These are phyloP conservation scores for Elongisporangium anandrum DNA, from an alignment of 352 stramenopile species.

Conservation along the genomic window DNA sequence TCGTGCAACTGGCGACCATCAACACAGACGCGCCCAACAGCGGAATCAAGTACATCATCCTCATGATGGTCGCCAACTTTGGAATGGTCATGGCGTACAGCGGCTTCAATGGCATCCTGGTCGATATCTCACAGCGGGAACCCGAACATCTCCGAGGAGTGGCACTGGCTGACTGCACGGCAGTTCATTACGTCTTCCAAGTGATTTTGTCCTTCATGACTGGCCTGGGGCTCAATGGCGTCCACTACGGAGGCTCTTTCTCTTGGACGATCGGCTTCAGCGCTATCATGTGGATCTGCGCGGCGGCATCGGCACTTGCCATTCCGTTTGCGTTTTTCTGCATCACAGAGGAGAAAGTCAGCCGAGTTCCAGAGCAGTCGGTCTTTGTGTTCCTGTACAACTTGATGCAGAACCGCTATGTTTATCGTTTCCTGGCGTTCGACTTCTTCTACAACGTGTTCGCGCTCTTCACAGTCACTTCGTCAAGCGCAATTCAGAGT, in stretches of 20 bases:
- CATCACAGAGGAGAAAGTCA: slow-evolving; percentile 27
- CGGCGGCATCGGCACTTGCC: slow-evolving; percentile 19
- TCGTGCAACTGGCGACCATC: slow-evolving; percentile 23
- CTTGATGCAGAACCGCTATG: slow-evolving; percentile 23
- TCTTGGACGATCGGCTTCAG: slow-evolving; percentile 52
- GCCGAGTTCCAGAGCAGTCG: slow-evolving; percentile 8
- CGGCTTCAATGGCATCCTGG: slow-evolving; percentile 57
- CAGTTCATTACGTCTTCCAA: slow-evolving; percentile 26
- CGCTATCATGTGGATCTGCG: slow-evolving; percentile 41
- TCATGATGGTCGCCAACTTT: slow-evolving; percentile 70
- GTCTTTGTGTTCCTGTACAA: slow-evolving; percentile 22
- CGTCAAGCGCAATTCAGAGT: slow-evolving; percentile 30
- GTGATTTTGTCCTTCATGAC: slow-evolving; percentile 38
- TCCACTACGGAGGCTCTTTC: slow-evolving; percentile 44
- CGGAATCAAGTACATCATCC: slow-evolving; percentile 45
- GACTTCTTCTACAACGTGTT: slow-evolving; percentile 32
- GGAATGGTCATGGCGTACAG: slow-evolving; percentile 72
- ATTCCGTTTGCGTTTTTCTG: slow-evolving; percentile 32
- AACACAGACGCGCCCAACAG: slow-evolving; percentile 30
- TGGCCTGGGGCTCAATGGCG: slow-evolving; percentile 35
- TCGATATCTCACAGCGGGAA: slow-evolving; percentile 53
- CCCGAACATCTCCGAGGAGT: slow-evolving; percentile 24
- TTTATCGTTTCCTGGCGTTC: slow-evolving; percentile 34
- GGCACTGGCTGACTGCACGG: slow-evolving; percentile 25
- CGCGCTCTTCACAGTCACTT: slow-evolving; percentile 30